A percentile compares a stretch with the other conserved stretches of the same genome.
These are phyloP conservation scores for Suillus variegatus DNA, from an alignment of 768 basidiomycete species.

Conservation along the genomic window DNA sequence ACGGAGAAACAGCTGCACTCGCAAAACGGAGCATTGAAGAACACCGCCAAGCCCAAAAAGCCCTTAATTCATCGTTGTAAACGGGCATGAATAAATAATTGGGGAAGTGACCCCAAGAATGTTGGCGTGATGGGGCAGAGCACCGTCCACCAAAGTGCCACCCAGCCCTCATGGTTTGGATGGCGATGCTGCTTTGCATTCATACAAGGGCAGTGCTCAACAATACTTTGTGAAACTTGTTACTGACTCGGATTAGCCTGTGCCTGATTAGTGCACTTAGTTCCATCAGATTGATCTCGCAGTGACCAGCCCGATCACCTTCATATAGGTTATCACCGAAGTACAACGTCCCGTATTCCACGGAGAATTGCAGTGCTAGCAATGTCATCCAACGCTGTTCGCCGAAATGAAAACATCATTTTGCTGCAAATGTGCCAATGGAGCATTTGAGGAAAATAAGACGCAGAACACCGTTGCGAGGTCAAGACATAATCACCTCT, in stretches of 20 bases:
- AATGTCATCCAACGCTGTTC: neutral
- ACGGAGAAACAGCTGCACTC: neutral
- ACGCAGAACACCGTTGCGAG: neutral
- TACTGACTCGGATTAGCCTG: neutral
- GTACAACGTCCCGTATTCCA: neutral
- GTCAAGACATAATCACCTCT: neutral
- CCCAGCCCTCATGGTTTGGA: neutral
- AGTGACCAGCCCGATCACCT: neutral
- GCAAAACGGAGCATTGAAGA: slow-evolving; percentile 20
- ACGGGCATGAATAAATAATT: slow-evolving; percentile 20
- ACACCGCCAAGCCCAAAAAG: slow-evolving; percentile 24
- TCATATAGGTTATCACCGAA: neutral
- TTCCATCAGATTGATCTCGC: neutral
- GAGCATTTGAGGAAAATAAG: neutral
- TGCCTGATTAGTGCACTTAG: neutral
- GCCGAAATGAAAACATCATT: neutral
- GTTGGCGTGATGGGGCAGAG: neutral
- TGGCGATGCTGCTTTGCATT: neutral
- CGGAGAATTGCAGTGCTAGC: neutral
- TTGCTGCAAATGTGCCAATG: neutral
- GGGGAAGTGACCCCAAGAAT: slow-evolving; percentile 5
- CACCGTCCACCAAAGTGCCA: neutral
- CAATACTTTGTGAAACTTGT: neutral
- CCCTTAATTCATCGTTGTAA: slow-evolving; percentile 21
- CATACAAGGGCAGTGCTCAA: neutral